Conservation (phyloP, 768 basidiomycete species). For the Hericium coralloides region DNA sequence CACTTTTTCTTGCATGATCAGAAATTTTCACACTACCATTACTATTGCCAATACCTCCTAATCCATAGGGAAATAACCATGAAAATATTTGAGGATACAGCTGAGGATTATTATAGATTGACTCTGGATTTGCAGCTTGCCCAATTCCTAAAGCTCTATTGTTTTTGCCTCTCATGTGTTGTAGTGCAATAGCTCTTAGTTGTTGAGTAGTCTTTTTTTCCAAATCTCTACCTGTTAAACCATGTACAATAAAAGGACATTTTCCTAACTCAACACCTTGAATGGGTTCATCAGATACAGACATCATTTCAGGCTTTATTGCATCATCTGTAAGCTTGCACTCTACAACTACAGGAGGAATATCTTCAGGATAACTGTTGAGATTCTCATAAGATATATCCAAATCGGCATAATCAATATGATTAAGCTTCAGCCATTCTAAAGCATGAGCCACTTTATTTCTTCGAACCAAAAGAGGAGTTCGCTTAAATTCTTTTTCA, state of each 20-base stretch:
- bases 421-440: slow-evolving; percentile 16
- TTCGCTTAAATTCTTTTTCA: slow-evolving; percentile 18
- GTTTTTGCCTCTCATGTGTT: slow-evolving; percentile 1
- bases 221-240: slow-evolving; percentile 1
- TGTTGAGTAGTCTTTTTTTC: background rate
- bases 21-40: background rate
- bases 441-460: slow-evolving; percentile 12
- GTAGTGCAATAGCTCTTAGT: background rate
- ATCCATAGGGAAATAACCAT: slow-evolving; percentile 12
- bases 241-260: slow-evolving; percentile 8
- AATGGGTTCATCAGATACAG: background rate
- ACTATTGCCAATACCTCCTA: slow-evolving; percentile 7
- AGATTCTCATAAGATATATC: slow-evolving; percentile 6
- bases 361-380: slow-evolving; percentile 2
- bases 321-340: background rate
- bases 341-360: background rate
- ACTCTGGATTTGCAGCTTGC: background rate
- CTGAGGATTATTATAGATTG: slow-evolving; percentile 10
- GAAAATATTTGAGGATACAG: slow-evolving; percentile 12
- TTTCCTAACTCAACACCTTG: background rate
- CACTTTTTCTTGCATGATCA: background rate
- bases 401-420: slow-evolving; percentile 10
- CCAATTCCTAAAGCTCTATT: slow-evolving; percentile 1
- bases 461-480: slow-evolving; percentile 16
- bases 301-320: background rate